Evolutionary conservation across 345 rosid genomes (phyloP), one percentile per base, ranked within the genome.

Genomic region (Lepidium aucheri): DNA sequence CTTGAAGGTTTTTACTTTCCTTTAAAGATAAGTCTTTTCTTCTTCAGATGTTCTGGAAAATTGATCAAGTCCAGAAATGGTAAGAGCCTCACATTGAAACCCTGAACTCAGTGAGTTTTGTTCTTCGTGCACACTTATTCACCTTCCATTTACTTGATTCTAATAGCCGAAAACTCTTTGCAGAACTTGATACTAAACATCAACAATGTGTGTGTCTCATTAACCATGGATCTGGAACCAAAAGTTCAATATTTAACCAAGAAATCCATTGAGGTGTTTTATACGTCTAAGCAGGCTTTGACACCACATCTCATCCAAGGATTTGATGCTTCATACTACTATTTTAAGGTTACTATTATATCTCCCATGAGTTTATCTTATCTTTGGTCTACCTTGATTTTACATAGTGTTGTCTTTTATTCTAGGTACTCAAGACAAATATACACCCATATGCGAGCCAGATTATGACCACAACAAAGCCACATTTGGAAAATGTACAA

Each of bases 351-450:
- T 60, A 64, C 16, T 12, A 43, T 54, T 24, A 24, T 20, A 20
- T 20, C 22, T 49, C 3, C 3, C 59, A 30, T 66, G 16, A 43
- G 33, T 20, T 32, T 5, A 5, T 60, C 18, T 17, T 28, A 38
- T 16, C 3, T 26, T 26, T 26, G 30, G 30, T 26, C 30, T 26
- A 26, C 30, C 30, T 26, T 4, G 30, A 3, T 26, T 26, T 26
- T 26, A 26, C 30, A 26, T 26, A 26, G 30, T 1, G 30, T 26
- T 26, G 13, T 41, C 52, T 46, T 8, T 33, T 24, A 53, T n/a
- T 72, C 17, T 70, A 82, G 82, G 82, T 67, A 65, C 49, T 44
- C 20, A 78, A 51, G 55, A 64, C 59, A 59, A 69, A 77, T 44
- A 41, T 60, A 46, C 53, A 74, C 13, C 81, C 86, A 42, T 76